phyloP scores from a whole-genome alignment of 2,329 filamentous ascomycete species.

The Penicillium sp. region DNA sequence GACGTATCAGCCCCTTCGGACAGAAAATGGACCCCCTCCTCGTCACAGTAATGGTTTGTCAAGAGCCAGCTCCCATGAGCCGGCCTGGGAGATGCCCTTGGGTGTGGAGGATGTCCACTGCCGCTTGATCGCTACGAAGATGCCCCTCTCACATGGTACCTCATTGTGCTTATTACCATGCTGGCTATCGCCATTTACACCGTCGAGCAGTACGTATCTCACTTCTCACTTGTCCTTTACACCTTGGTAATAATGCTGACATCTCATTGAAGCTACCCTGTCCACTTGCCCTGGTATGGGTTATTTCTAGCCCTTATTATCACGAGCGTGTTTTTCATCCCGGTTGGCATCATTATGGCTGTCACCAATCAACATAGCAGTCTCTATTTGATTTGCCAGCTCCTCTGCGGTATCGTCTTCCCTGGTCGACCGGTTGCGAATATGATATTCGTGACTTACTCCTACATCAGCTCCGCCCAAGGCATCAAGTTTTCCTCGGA shows the following conservation, averaged over 20 bases:
- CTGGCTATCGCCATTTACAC: constrained; percentile 73
- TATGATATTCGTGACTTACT: constrained; percentile 90
- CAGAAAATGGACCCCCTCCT: constrained; percentile 2
- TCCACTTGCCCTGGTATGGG: constrained; percentile 82
- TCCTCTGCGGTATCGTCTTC: constrained; percentile 76
- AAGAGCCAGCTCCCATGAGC: constrained; percentile 23
- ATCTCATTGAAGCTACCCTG: constrained; percentile 58
- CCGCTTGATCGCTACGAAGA: constrained; percentile 78
- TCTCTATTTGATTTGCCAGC: constrained; percentile 79
- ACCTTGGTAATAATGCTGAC: not conserved
- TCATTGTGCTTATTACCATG: constrained; percentile 70
- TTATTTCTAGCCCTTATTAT: constrained; percentile 72
- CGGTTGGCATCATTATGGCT: constrained; percentile 88
- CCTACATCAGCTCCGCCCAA: constrained; percentile 82
- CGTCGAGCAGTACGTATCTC: constrained; percentile 66
- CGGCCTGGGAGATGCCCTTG: constrained; percentile 44
- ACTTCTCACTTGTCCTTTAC: not conserved
- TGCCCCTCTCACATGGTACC: constrained; percentile 75
- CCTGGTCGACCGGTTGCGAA: constrained; percentile 82
- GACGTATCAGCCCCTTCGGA: constrained; percentile 50
- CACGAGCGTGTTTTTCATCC: constrained; percentile 77
- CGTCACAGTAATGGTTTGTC: constrained; percentile 12
- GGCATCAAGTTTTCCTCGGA: constrained; percentile 85
- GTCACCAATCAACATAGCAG: constrained; percentile 86
- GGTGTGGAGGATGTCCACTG: constrained; percentile 76